Evolutionary conservation across 1,284 basidiomycete species (phyloP), one percentile per base, ranked within the genome.

Genomic region (Trichosporon coremiiforme): DNA sequence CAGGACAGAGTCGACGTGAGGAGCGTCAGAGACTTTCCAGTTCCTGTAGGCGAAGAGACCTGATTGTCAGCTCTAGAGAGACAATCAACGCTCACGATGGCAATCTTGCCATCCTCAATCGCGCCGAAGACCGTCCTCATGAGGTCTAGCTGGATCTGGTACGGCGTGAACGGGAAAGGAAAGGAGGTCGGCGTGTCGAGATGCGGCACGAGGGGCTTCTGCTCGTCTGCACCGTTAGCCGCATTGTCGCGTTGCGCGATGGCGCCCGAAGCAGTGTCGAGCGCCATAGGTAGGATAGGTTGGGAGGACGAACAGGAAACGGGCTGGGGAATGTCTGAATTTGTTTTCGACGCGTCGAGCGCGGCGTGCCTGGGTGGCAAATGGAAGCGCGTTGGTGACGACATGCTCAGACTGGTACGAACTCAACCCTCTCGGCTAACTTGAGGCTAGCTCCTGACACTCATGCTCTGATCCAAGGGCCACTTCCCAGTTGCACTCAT

Each of bases 11-110:
- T 88, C 1, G 91, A 87, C 68, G 91, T 93, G 4, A 95, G 85
- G 2, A 95, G 86, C 74, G 90, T 93, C n/a, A 95, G 83, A 0
- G 92, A 93, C 83, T 95, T 95, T 33, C 93, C 93, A 87, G 93
- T 94, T 73, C 93, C 93, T 0, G 93, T 94, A 0, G 92, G 93
- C 73, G 90, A 92, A 80, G 94, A 92, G 22, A 93, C 81, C 81
- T 83, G 68, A 2, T 2, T 8, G 60, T 71, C 68, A 71, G 66
- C 20, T 17, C 3, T 6, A 25, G 25, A 25, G 25, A 25, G 12
- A 2, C 8, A 4, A 22, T 63, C 33, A 4, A 17, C 0, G 73
- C 76, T 22, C 17, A 81, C 80, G 33, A 98, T 91, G 1, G 93
- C 89, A 9, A 97, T 82, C 87, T 91, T 81, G 77, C 86, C 65